phyloP scores from a whole-genome alignment of 768 basidiomycete genomes.

The Auricularia sp. region DNA sequence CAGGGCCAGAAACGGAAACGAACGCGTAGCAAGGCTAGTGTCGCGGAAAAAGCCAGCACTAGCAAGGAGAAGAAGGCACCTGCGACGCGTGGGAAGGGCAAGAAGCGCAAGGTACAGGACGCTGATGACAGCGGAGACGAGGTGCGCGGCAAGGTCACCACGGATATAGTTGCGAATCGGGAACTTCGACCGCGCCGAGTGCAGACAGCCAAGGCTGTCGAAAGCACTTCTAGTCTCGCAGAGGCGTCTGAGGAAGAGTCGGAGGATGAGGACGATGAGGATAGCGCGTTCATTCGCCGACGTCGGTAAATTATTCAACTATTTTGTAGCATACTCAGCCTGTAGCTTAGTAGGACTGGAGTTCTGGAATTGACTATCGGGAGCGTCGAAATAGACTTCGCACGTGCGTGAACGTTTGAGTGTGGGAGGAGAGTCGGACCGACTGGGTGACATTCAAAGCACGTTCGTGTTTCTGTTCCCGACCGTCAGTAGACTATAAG shows the following conservation, averaged over 20 bases:
- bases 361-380: no score
- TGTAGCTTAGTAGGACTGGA: no score
- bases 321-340: background rate
- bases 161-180: background rate
- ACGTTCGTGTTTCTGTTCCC: background rate
- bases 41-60: no score
- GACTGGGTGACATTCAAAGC: background rate
- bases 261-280: background rate
- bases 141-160: background rate
- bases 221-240: no score
- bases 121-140: background rate
- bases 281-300: background rate
- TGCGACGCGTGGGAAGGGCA: background rate
- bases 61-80: background rate
- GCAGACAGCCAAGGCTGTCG: no score
- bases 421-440: background rate
- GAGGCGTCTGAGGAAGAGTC: background rate
- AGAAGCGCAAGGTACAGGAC: background rate
- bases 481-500: background rate
- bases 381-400: background rate
- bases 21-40: background rate
- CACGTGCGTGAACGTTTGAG: background rate
- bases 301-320: background rate
- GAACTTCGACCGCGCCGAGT: background rate
- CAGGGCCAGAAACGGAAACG: background rate